Conservation (phyloP, 225 moss, liverwort and hornwort species). For the Bryum argenteum region DNA sequence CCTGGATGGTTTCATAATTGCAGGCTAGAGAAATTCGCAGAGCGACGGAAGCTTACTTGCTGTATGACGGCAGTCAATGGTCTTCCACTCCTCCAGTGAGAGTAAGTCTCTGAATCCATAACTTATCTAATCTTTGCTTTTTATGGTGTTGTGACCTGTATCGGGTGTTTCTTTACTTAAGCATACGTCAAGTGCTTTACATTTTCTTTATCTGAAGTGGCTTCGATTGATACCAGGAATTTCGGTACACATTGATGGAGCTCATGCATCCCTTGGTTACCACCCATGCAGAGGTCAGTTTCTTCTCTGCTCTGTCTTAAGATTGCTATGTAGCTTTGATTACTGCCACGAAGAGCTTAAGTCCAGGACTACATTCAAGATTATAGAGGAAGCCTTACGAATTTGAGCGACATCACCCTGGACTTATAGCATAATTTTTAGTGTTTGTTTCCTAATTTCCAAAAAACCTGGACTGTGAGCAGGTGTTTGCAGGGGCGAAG, state of each 20-base stretch:
- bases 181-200: too few species aligned
- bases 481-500: constrained; percentile 88
- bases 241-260: constrained; percentile 88
- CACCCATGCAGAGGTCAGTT: constrained; percentile 87
- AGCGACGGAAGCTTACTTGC: constrained; percentile 65
- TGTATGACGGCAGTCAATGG: constrained; percentile 79
- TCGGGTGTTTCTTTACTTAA: too few species aligned
- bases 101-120: constrained; percentile 35
- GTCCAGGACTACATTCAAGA: too few species aligned
- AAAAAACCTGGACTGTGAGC: not conserved
- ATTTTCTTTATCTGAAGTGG: not conserved
- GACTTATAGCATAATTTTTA: too few species aligned
- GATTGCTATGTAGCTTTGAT: too few species aligned
- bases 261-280: constrained; percentile 86
- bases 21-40: constrained; percentile 64
- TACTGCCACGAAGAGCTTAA: too few species aligned
- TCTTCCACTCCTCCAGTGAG: constrained; percentile 73
- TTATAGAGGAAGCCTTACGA: too few species aligned
- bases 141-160: too few species aligned
- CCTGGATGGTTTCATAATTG: not conserved
- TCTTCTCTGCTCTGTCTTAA: not conserved
- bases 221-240: constrained; percentile 48
- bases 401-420: too few species aligned
- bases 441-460: too few species aligned
- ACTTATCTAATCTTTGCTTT: too few species aligned